Evolutionary conservation across 495 filamentous ascomycete genomes (phyloP), one percentile per base, ranked within the genome.

Genomic region (Pyrenula aspistea): DNA sequence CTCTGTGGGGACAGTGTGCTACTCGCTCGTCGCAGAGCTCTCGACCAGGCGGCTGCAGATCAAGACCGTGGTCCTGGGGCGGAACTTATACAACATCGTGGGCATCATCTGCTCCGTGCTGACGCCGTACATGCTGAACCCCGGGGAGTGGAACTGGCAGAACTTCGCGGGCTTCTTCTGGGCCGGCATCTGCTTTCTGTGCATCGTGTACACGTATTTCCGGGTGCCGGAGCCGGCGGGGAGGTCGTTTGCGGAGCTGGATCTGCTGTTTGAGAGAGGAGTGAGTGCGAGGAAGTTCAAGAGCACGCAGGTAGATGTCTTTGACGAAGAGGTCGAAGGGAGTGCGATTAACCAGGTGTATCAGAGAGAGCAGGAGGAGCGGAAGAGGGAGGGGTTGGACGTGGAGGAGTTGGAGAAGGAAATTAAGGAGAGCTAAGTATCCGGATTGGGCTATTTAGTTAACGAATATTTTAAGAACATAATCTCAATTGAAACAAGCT

Each of bases 151-250:
- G 86, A 64, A 87, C 67, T 92, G 85, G 86, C 71, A 77, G 51
- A 87, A 86, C 60, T 87, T 80, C 57, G 75, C 85, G n/a, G 86
- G 84, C n/a, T 88, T 91, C 68, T 89, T 91, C 75, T 91, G 84
- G 85, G 84, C 78, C 10, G 85, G 82, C 0, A 81, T 82, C 53
- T 87, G 85, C 67, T 87, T 87, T 71, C 65, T 81, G 36, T 88
- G 84, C 67, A 79, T 89, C 55, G 68, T 88, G 2, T 91, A 87
- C 67, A 79, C 80, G 0, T 91, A 81, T 68, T 89, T 89, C 76
- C 80, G 87, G 4, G 77, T 91, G 1, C 87, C 87, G 0, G 87
- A 91, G 59, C 86, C 87, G 0, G 67, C 70, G 1, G 87, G 85
- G 10, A 78, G 85, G 21, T 80, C 84, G 0, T 91, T 86, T 60